A percentile compares a stretch with the other conserved stretches of the same genome.
These are phyloP conservation scores for Herpetospermum pedunculosum DNA, from an alignment of 306 rosid species.

Conservation along the genomic window DNA sequence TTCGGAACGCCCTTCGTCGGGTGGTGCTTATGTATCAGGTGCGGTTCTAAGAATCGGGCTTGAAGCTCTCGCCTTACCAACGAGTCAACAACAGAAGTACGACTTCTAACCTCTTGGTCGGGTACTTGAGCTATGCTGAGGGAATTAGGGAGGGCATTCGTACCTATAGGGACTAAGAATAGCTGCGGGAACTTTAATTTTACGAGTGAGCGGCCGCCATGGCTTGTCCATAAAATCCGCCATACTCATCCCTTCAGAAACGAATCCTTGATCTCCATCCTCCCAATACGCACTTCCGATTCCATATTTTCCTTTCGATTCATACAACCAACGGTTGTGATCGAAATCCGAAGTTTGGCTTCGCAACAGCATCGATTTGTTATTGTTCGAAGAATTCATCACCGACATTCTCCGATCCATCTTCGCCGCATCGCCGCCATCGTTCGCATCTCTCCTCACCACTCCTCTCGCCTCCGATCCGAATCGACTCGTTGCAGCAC, in stretches of 20 bases:
- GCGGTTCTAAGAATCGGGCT: too few species aligned
- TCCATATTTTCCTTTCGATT: slow-evolving; percentile 68
- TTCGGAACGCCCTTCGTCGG: too few species aligned
- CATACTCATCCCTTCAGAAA: slow-evolving; percentile 39
- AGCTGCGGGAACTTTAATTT: slow-evolving; percentile 37
- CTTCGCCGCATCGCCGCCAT: slow-evolving; percentile 25
- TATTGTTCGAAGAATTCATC: slow-evolving; percentile 39
- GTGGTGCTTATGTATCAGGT: too few species aligned
- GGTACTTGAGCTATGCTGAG: too few species aligned
- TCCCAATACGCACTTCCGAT: slow-evolving; percentile 78
- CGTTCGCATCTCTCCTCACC: slow-evolving; percentile 4
- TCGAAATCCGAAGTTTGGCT: slow-evolving; percentile 77
- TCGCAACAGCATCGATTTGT: slow-evolving; percentile 60
- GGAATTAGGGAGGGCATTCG: too few species aligned
- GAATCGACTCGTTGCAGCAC: slow-evolving; percentile 12
- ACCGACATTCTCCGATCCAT: slow-evolving; percentile 56
- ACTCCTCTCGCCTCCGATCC: slow-evolving; percentile 12
- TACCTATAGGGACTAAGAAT: slow-evolving; percentile 82
- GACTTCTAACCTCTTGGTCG: too few species aligned
- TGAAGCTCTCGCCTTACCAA: too few species aligned
- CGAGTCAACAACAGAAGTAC: too few species aligned
- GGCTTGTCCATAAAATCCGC: slow-evolving; percentile 77
- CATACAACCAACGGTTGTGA: slow-evolving; percentile 83
- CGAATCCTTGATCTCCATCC: slow-evolving; percentile 24
- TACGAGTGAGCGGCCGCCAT: slow-evolving; percentile 79